Evolutionary conservation across 208 protist species (phyloP).

Genomic region (Crithidia expoeki): DNA sequence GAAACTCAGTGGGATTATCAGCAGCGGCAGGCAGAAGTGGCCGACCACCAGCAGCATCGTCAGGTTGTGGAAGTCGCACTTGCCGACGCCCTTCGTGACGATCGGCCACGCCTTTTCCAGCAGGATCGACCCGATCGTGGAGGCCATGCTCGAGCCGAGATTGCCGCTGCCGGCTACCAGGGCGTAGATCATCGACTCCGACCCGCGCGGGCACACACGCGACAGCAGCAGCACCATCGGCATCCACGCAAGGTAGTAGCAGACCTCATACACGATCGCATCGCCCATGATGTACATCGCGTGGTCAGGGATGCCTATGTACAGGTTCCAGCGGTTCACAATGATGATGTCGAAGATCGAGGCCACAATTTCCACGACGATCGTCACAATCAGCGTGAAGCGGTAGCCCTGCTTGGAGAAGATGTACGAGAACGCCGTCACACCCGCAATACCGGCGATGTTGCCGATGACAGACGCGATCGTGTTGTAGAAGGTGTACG

Average conservation of each 20-base stretch:
- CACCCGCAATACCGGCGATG: constrained; percentile 42
- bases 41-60: constrained; percentile 54
- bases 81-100: constrained; percentile 26
- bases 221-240: constrained; percentile 70
- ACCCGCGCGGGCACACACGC: constrained; percentile 73
- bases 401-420: constrained; percentile 59
- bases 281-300: constrained; percentile 73
- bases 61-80: constrained; percentile 72
- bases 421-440: constrained; percentile 55
- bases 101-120: constrained; percentile 56
- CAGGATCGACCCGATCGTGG: constrained; percentile 44
- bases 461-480: constrained; percentile 43
- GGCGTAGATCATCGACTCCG: constrained; percentile 76
- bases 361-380: constrained; percentile 34
- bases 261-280: constrained; percentile 54
- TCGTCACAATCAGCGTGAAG: constrained; percentile 46
- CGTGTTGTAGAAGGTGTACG: constrained; percentile 54
- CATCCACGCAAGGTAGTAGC: constrained; percentile 69
- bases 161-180: constrained; percentile 79
- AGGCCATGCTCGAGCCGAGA: constrained; percentile 57
- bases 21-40: constrained; percentile 53
- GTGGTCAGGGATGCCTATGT: constrained; percentile 51
- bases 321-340: constrained; percentile 56
- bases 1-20: constrained; percentile 60
- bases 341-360: constrained; percentile 66